Conservation (phyloP, 495 filamentous ascomycete genomes). For the Stereocaulon alpinum region DNA sequence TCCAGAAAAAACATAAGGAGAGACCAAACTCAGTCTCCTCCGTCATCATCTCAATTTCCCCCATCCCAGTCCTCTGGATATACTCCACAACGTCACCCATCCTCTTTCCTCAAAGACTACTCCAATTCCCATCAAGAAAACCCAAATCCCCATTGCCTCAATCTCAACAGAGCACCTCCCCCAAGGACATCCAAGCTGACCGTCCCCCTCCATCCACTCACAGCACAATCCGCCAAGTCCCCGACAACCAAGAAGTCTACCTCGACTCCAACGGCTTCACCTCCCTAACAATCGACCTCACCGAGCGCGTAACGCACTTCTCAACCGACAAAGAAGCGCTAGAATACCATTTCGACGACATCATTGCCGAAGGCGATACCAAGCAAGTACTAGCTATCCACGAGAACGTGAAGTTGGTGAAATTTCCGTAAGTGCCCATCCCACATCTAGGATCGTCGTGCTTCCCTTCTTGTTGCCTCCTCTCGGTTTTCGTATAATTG, state of each 20-base stretch:
- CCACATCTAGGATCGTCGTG: neutral
- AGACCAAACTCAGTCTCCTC: neutral
- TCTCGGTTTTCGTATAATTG: no score
- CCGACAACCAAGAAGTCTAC: conserved; percentile 90
- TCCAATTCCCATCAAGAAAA: no score
- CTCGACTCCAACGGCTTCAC: conserved; percentile 69
- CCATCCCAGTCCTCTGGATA: no score
- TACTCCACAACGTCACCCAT: no score
- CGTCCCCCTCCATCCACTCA: neutral
- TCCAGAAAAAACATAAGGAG: neutral
- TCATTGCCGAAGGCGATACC: conserved; percentile 50
- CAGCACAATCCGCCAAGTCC: conserved; percentile 64
- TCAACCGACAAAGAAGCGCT: conserved; percentile 55
- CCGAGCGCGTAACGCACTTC: conserved; percentile 52
- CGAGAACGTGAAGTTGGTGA: conserved; percentile 30
- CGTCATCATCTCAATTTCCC: neutral
- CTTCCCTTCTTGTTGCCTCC: neutral
- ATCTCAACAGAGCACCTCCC: no score
- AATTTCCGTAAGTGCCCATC: conserved; percentile 23
- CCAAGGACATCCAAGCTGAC: neutral
- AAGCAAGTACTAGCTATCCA: conserved; percentile 40
- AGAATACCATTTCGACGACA: conserved; percentile 67
- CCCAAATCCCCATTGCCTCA: no score
- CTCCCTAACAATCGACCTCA: conserved; percentile 80
- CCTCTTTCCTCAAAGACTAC: no score